phyloP scores from a whole-genome alignment of 768 basidiomycete genomes.

The Amanita rimosa region DNA sequence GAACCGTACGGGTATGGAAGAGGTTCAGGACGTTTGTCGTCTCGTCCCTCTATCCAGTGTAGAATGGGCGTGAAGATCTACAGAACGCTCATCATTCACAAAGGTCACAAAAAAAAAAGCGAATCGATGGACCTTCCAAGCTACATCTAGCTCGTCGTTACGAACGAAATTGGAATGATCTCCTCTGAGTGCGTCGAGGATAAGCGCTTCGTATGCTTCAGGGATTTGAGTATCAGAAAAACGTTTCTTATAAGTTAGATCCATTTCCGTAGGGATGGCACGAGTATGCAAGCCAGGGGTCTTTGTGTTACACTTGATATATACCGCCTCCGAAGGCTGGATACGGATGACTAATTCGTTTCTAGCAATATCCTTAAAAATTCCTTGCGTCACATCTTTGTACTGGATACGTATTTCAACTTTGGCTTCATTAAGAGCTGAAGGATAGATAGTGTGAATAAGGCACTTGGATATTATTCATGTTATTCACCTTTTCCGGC shows the following conservation, averaged over 20 bases:
- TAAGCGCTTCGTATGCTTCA: slow-evolving; percentile 92
- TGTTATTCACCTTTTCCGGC: slow-evolving; percentile 80
- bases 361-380: slow-evolving; percentile 92
- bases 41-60: slow-evolving; percentile 88
- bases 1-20: slow-evolving; percentile 85
- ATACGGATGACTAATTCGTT: slow-evolving; percentile 98
- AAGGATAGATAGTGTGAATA: background rate
- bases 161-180: slow-evolving; percentile 99
- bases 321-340: slow-evolving; percentile 92
- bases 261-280: slow-evolving; percentile 94
- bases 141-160: slow-evolving; percentile 92
- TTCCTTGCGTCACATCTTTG: slow-evolving; percentile 94
- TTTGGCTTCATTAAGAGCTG: slow-evolving; percentile 96
- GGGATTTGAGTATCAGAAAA: slow-evolving; percentile 89
- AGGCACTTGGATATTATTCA: background rate
- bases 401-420: slow-evolving; percentile 97
- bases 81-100: background rate
- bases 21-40: slow-evolving; percentile 58
- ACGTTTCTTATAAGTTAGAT: slow-evolving; percentile 93
- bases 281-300: slow-evolving; percentile 84
- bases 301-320: slow-evolving; percentile 95
- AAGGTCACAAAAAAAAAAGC: background rate
- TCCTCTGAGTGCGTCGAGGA: slow-evolving; percentile 92
- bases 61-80: slow-evolving; percentile 92
- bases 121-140: slow-evolving; percentile 74